Evolutionary conservation across 1,284 basidiomycete species (phyloP), one percentile per base, ranked within the genome.

Genomic region (Rhodotorula sp.): DNA sequence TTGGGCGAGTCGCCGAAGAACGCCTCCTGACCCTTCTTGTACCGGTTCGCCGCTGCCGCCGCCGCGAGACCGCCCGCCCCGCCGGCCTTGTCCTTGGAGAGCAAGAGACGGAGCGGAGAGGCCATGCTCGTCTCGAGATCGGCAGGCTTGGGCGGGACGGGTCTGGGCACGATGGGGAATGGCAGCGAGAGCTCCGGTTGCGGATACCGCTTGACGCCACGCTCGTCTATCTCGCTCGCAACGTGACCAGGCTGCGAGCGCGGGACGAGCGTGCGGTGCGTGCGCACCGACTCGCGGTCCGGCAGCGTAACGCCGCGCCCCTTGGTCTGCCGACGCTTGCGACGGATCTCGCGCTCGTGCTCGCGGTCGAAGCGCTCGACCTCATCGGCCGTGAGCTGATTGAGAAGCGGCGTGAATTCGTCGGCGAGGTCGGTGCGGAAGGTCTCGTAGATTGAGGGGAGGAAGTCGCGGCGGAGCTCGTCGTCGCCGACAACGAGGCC

Each of bases 241-340:
- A 94, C 88, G 7, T 91, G 89, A 10, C 90, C 89, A 0, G 63
- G 67, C 65, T 75, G 45, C 7, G 78, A 72, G n/a, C 70, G 72
- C 19, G 80, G 80, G 12, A 80, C 71, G 60, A 78, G 72, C 1
- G 93, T 94, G 50, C 97, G 89, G 81, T 91, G 90, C 14, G 97
- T 98, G 82, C 93, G 88, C 79, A 91, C 87, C 4, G 93, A 91
- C 75, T 99, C 96, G 65, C 95, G 89, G 80, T 99, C 97, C 0
- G 96, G 94, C 21, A 98, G 84, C 3, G 88, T 88, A 73, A 97
- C 85, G n/a, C 93, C 94, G 61, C 95, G 86, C 64, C 94, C 93
- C 71, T 95, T 88, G 0, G 91, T 93, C 77, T 91, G 91, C 60
- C 94, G 87, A 72, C 86, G 84, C 82, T 95, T 92, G 73, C 92